phyloP scores from a whole-genome alignment of 2,329 filamentous ascomycete species.

The Aspergillus tanneri region DNA sequence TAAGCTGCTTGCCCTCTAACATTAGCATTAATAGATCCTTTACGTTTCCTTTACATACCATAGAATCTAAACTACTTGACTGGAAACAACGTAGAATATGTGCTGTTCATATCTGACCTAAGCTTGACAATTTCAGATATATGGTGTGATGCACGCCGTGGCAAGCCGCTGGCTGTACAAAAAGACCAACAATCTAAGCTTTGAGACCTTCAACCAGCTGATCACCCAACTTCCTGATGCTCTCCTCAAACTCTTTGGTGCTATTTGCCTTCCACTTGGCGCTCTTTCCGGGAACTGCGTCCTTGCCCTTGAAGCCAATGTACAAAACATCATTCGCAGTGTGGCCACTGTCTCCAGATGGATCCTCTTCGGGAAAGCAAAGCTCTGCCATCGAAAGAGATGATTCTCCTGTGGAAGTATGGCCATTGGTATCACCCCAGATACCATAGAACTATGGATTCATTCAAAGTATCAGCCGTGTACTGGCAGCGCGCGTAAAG shows the following conservation, averaged over 20 bases:
- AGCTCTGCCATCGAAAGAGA: constrained; percentile 58
- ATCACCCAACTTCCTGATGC: constrained; percentile 54
- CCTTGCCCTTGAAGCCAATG: constrained; percentile 58
- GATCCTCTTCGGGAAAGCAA: constrained; percentile 53
- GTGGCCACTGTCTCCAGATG: constrained; percentile 59
- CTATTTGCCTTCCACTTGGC: constrained; percentile 55
- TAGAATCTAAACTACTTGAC: too few species aligned
- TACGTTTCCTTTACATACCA: too few species aligned
- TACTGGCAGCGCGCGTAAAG: not conserved
- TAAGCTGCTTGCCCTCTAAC: too few species aligned
- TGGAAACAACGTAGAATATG: too few species aligned
- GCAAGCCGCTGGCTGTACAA: too few species aligned
- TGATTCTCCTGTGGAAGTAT: constrained; percentile 56
- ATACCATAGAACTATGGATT: constrained; percentile 56
- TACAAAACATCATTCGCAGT: constrained; percentile 60
- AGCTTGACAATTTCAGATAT: too few species aligned
- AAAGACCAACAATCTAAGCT: not conserved
- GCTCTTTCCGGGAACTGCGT: constrained; percentile 57
- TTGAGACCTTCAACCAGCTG: constrained; percentile 43
- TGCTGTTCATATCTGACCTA: too few species aligned
- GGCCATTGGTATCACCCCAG: constrained; percentile 63
- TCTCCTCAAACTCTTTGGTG: constrained; percentile 41
- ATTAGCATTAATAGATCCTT: too few species aligned
- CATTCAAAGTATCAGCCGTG: not conserved
- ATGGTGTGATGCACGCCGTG: not conserved